These are phyloP conservation scores for Gastrodia elata DNA, from an alignment of 106 monocot genomes.

Conservation along the genomic window DNA sequence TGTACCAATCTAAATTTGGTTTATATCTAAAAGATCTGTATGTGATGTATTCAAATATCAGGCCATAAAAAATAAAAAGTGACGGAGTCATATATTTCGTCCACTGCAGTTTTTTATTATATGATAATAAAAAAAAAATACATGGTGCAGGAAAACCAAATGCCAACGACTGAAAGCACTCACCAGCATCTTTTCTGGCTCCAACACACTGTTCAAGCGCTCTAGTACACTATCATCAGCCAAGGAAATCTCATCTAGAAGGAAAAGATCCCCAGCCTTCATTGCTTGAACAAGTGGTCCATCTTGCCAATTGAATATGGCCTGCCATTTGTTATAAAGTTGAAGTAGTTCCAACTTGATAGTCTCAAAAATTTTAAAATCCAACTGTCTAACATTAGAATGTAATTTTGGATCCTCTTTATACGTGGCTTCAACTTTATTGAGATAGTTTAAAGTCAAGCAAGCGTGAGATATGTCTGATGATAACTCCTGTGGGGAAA, in stretches of 20 bases:
- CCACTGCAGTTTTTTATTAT: neutral
- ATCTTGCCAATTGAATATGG: constrained; percentile 90
- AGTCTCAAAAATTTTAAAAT: constrained; percentile 38
- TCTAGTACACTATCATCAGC: constrained; percentile 99
- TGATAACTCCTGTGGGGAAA: constrained; percentile 35
- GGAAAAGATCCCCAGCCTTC: constrained; percentile 80
- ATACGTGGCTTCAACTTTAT: constrained; percentile 21
- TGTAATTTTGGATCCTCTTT: constrained; percentile 10
- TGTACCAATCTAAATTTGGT: neutral
- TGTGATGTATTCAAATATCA: neutral
- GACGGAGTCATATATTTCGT: neutral
- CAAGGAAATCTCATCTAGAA: constrained; percentile 95
- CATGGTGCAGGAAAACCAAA: neutral
- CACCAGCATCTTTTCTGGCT: constrained; percentile 86
- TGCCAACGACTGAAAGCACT: constrained; percentile 5
- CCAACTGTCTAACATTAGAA: constrained; percentile 26
- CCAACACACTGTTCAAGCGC: constrained; percentile 90
- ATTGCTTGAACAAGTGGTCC: constrained; percentile 95
- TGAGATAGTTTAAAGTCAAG: constrained; percentile 31
- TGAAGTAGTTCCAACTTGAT: constrained; percentile 28
- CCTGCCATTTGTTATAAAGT: constrained; percentile 56
- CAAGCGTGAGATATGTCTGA: constrained; percentile 55
- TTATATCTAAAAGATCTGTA: neutral
- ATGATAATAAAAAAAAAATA: neutral
- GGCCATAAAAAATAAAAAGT: neutral